A percentile compares a stretch with the other conserved stretches of the same genome.
phyloP scores from a whole-genome alignment of 129 eudicot genomes.

The Smallanthus sonchifolius region DNA sequence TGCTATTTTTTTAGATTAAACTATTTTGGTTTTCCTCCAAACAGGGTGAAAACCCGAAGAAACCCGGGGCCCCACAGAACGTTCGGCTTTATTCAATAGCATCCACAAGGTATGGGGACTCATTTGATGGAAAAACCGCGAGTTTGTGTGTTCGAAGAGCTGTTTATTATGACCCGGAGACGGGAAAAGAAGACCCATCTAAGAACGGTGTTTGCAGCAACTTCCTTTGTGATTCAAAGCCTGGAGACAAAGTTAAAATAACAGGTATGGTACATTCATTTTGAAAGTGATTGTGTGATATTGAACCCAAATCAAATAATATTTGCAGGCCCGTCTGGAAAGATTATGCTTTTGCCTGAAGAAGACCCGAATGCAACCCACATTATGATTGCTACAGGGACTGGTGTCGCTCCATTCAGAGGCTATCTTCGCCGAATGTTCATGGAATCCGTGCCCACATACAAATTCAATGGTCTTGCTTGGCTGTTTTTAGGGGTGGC shows the following conservation, averaged over 20 bases:
- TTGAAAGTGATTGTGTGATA: background rate
- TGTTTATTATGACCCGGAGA: slow-evolving; percentile 89
- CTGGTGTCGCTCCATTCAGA: slow-evolving; percentile 97
- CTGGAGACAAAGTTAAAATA: slow-evolving; percentile 89
- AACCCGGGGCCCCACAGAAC: slow-evolving; percentile 90
- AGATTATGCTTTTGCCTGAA: slow-evolving; percentile 96
- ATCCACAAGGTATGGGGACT: slow-evolving; percentile 93
- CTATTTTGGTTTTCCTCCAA: background rate
- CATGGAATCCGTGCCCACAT: slow-evolving; percentile 85
- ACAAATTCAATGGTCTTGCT: slow-evolving; percentile 81
- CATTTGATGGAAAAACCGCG: slow-evolving; percentile 90
- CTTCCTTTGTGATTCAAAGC: slow-evolving; percentile 86
- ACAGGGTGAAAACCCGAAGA: slow-evolving; percentile 97
- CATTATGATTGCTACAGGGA: slow-evolving; percentile 98
- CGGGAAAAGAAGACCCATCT: slow-evolving; percentile 92
- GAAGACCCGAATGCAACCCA: slow-evolving; percentile 84
- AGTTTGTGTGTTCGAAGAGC: slow-evolving; percentile 95
- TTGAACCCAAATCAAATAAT: background rate
- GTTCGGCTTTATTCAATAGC: slow-evolving; percentile 97
- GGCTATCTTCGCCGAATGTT: slow-evolving; percentile 98
- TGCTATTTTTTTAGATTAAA: background rate
- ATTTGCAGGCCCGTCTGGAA: slow-evolving; percentile 86
- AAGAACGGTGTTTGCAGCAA: slow-evolving; percentile 96
- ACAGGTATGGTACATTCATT: slow-evolving; percentile 44
- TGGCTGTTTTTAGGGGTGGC: slow-evolving; percentile 99